Base-by-base conservation (phyloP, 495 filamentous ascomycete genomes). In the Lasiosphaeria miniovina region DNA sequence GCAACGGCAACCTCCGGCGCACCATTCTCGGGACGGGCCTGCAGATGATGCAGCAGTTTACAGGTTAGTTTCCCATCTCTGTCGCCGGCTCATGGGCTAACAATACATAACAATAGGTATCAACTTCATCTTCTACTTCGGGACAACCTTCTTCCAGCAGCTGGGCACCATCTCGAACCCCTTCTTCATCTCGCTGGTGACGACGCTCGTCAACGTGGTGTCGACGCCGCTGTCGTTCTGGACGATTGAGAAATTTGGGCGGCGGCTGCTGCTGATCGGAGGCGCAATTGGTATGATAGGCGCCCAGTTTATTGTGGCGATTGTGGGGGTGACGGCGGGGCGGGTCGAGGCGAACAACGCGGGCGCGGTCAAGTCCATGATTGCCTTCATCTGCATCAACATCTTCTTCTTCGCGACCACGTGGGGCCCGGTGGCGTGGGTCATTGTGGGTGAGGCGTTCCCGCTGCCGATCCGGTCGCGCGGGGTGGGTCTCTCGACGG, bases 71-170 rank as follows among this genome's bases (percentile, higher is more conserved):
- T 6, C 10, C 3, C 9, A 8, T 46, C 15, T 36, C 8, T 32
- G 3, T 54, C 5, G 52, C 34, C 12, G 5, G 5, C 7, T 45
- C 32, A 36, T 7, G 49, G 54, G 3, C 7, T 24, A 15, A 4
- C 12, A 6, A 57, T 12, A 7, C 24, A 24, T 41, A 12, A 9
- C 31, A 74, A 79, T 87, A 34, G 90, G 89, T 73, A 85, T 93
- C 74, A 93, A 95, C 80, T 93, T 94, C 76, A 86, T 95, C 75
- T 93, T 95, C 81, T 95, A 93, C 79, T 94, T 88, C 65, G 86
- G 86, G 40, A 90, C 88, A 33, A 82, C 86, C 52, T 93, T 93
- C 82, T 89, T 94, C 78, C 76, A 83, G 67, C 78, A 87, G 43
- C 85, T 87, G 8, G 80, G 83, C 56, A 85, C 87, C 59, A 88